Evolutionary conservation across 257 asterid genomes (phyloP).

Genomic region (Leonotis leonurus): DNA sequence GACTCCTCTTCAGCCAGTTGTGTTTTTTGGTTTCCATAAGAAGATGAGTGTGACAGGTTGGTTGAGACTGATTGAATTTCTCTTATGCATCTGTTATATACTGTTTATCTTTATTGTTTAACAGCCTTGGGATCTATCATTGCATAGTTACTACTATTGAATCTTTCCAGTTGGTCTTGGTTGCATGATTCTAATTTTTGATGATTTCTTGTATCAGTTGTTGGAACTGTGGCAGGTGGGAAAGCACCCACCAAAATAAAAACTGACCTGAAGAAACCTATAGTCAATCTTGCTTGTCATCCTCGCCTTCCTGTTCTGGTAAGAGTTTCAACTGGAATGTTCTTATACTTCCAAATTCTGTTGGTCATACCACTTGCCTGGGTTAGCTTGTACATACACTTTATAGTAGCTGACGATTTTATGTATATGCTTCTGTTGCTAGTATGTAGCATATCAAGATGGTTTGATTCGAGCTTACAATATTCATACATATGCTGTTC

Average conservation of each 20-base stretch:
- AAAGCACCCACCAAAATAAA: slow-evolving; percentile 97
- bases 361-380: not conserved
- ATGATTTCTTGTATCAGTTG: slow-evolving; percentile 46
- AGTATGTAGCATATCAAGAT: slow-evolving; percentile 99
- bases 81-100: not conserved
- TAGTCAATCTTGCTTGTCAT: slow-evolving; percentile 97
- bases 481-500: slow-evolving; percentile 87
- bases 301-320: slow-evolving; percentile 99
- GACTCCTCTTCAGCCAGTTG: slow-evolving; percentile 97
- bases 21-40: slow-evolving; percentile 92
- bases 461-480: slow-evolving; percentile 97
- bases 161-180: slow-evolving; percentile 9
- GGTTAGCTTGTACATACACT: slow-evolving; percentile 11
- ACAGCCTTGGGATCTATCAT: not conserved
- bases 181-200: slow-evolving; percentile 21
- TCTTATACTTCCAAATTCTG: not conserved
- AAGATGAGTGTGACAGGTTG: slow-evolving; percentile 99
- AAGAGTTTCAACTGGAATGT: slow-evolving; percentile 23
- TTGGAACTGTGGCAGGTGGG: slow-evolving; percentile 98
- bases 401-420: slow-evolving; percentile 17
- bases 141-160: not conserved
- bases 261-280: slow-evolving; percentile 97
- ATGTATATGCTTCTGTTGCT: slow-evolving; percentile 27
- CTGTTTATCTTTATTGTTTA: not conserved
- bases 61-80: slow-evolving; percentile 15